Conservation (phyloP, 2,329 filamentous ascomycete genomes). For the Elsinoe ampelina region DNA sequence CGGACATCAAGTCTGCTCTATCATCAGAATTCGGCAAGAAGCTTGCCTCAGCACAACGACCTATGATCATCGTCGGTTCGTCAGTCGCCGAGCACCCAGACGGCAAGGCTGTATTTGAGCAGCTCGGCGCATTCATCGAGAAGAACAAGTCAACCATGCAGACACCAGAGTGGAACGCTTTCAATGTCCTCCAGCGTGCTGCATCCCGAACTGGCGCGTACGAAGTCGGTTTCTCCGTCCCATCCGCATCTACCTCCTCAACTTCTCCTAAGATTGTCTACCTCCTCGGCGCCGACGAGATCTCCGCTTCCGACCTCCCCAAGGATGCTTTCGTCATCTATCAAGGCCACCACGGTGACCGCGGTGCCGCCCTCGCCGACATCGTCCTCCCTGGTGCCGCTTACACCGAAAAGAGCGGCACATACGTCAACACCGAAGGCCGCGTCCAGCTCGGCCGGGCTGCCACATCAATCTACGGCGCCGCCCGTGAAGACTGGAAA, state of each 20-base stretch:
- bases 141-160: constrained; percentile 85
- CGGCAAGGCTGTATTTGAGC: constrained; percentile 87
- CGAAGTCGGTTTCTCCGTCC: constrained; percentile 88
- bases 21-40: constrained; percentile 87
- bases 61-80: constrained; percentile 94
- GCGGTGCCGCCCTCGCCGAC: constrained; percentile 84
- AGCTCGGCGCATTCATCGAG: constrained; percentile 80
- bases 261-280: constrained; percentile 91
- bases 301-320: constrained; percentile 74
- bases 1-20: constrained; percentile 74
- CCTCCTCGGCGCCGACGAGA: constrained; percentile 91
- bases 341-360: constrained; percentile 95
- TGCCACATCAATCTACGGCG: constrained; percentile 80
- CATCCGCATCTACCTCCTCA: constrained; percentile 69
- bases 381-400: constrained; percentile 88
- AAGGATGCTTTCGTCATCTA: constrained; percentile 96
- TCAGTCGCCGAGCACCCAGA: constrained; percentile 85
- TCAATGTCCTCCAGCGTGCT: constrained; percentile 89
- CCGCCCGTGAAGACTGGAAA: constrained; percentile 95
- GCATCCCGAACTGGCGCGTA: constrained; percentile 89
- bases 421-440: constrained; percentile 96
- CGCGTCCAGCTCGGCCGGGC: constrained; percentile 89
- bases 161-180: constrained; percentile 90
- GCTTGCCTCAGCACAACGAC: constrained; percentile 74
- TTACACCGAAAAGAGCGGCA: constrained; percentile 93